Base-by-base conservation (phyloP, 345 rosid genomes). In the Eucalyptus cloeziana region DNA sequence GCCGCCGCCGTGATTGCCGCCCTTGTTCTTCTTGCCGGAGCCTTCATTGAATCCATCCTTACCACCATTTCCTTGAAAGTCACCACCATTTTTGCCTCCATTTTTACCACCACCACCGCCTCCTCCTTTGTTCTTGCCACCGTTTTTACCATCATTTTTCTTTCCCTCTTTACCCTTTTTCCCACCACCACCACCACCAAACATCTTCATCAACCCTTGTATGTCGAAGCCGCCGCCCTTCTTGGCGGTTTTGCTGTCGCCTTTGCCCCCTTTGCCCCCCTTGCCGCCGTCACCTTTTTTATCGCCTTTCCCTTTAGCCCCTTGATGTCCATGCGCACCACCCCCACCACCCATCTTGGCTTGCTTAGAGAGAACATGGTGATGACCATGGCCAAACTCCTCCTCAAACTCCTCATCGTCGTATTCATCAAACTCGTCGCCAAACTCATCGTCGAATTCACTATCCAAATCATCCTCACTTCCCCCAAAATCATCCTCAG, bases 151-250 rank as follows among this genome's bases (percentile, higher is more conserved):
- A 30, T 91, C 89, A 43, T 87, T 92, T 88, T 92, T 95, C 56
- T 71, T 89, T 79, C 86, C 89, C 79, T 91, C 86, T 54, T 91
- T 91, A 4, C 94, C 93, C 86, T 91, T 81, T 85, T 90, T 88
- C 71, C 87, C 76, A 31, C 71, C 47, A 25, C 83, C 33, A 47
- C 87, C 95, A 52, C 51, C 76, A 25, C 96, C 95, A 25, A 89
- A 40, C 49, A 62, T 44, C 91, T 93, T 97, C 93, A 94, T 93
- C 7, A 92, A 93, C 83, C 95, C 90, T 7, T 97, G 95, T 24
- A 97, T 90, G 87, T 97, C 96, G 92, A 96, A 87, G 22, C 30
- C 89, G 14, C 92, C 3, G 24, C 94, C 95, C 87, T 95, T 94
- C 92, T 91, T 93, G 19, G 92, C 93, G 6, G 51, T 44, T 58